Percentiles rank a stretch among this genome's conserved stretches.
phyloP scores from a whole-genome alignment of 176 grass and related monocot genomes.

The Oryza meyeriana region DNA sequence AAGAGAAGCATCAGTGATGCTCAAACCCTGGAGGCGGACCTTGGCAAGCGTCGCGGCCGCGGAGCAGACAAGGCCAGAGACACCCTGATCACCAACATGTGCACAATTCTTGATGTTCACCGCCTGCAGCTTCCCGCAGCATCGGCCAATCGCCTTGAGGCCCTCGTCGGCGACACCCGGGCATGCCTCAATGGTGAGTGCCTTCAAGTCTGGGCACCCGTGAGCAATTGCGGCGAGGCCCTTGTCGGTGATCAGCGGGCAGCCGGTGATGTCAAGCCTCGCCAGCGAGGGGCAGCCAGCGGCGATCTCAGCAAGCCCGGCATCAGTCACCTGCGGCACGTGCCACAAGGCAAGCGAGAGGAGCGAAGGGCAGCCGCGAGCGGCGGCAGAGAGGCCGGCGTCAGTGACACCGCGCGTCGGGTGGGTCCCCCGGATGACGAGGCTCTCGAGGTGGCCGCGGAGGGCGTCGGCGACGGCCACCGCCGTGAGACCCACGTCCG shows the following conservation, averaged over 20 bases:
- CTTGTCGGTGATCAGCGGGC: conserved; percentile 82
- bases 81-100: conserved; percentile 66
- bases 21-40: conserved; percentile 72
- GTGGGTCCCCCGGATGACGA: conserved; percentile 63
- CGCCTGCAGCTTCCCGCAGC: conserved; percentile 65
- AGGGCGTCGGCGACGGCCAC: conserved; percentile 44
- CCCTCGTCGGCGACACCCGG: conserved; percentile 59
- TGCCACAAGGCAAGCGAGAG: conserved; percentile 65
- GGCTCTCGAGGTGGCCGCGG: conserved; percentile 52
- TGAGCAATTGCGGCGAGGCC: conserved; percentile 48
- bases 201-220: conserved; percentile 64
- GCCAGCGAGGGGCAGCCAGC: conserved; percentile 67
- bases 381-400: conserved; percentile 61
- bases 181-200: conserved; percentile 58
- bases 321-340: conserved; percentile 61
- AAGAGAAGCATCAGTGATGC: conserved; percentile 75
- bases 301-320: conserved; percentile 64
- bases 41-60: conserved; percentile 48
- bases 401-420: conserved; percentile 70
- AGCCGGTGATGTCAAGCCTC: conserved; percentile 65
- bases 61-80: conserved; percentile 63
- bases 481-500: conserved; percentile 66
- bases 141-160: conserved; percentile 52
- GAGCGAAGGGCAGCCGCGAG: conserved; percentile 58
- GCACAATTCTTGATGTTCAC: conserved; percentile 79